phyloP scores from a whole-genome alignment of 2,329 filamentous ascomycete genomes.

The Penicillium sp. region DNA sequence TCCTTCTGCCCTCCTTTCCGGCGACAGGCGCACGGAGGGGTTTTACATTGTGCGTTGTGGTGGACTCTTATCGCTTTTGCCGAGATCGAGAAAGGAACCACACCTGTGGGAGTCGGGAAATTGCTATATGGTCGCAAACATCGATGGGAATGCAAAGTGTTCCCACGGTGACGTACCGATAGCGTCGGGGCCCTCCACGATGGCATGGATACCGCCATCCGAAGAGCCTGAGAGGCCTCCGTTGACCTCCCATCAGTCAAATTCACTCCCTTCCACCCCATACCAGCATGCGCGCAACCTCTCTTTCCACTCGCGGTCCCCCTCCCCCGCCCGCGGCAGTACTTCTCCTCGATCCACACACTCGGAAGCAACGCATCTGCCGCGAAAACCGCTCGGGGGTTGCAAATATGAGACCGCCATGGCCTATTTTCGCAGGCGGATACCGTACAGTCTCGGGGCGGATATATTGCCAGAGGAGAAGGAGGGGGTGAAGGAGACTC shows the following conservation, averaged over 20 bases:
- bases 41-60: slow-evolving; percentile 10
- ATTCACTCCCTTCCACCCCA: slow-evolving; percentile 89
- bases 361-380: slow-evolving; percentile 78
- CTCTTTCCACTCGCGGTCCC: slow-evolving; percentile 74
- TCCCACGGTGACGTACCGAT: slow-evolving; percentile 45
- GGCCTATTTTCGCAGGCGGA: slow-evolving; percentile 77
- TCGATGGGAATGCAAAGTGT: slow-evolving; percentile 45
- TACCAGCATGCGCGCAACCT: slow-evolving; percentile 85
- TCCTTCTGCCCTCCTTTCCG: not conserved
- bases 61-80: slow-evolving; percentile 13
- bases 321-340: slow-evolving; percentile 74
- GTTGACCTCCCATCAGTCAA: slow-evolving; percentile 69
- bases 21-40: slow-evolving; percentile 2
- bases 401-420: slow-evolving; percentile 91
- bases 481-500: slow-evolving; percentile 67
- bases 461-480: slow-evolving; percentile 72
- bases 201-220: slow-evolving; percentile 43
- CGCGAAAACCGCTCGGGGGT: slow-evolving; percentile 65
- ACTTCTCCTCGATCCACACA: slow-evolving; percentile 89
- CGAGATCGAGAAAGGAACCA: slow-evolving; percentile 10
- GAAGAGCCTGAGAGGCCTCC: slow-evolving; percentile 47
- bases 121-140: slow-evolving; percentile 45
- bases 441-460: slow-evolving; percentile 88
- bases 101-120: slow-evolving; percentile 31
- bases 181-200: slow-evolving; percentile 42